These are phyloP conservation scores for Chrysosphaeria jannelii DNA, from an alignment of 2,329 filamentous ascomycete species.

Conservation along the genomic window DNA sequence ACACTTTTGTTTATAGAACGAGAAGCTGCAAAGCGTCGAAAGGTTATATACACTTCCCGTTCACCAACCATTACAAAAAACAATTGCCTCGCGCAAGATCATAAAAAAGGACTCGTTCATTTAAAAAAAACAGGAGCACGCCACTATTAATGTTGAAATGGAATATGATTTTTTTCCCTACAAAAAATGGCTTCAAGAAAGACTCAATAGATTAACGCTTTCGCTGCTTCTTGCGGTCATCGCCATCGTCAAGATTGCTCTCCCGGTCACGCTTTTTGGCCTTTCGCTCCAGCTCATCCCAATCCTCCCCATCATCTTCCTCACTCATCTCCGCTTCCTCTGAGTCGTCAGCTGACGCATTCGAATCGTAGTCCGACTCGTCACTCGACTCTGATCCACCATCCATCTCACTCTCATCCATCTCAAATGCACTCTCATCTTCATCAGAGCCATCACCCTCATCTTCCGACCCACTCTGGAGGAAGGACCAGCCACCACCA, in stretches of 20 bases:
- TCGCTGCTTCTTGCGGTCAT: constrained; percentile 33
- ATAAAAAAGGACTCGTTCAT: too few species aligned
- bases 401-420: constrained; percentile 61
- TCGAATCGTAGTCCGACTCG: constrained; percentile 80
- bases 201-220: constrained; percentile 13
- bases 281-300: constrained; percentile 85
- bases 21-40: too few species aligned
- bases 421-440: constrained; percentile 73
- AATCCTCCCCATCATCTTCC: constrained; percentile 60
- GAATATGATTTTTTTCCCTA: too few species aligned
- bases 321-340: constrained; percentile 50
- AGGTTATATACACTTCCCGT: too few species aligned
- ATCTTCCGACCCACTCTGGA: constrained; percentile 64
- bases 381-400: constrained; percentile 47
- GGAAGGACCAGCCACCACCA: constrained; percentile 85
- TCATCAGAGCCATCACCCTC: constrained; percentile 51
- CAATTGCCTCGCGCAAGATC: too few species aligned
- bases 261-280: constrained; percentile 58
- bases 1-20: too few species aligned
- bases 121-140: background rate
- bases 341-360: constrained; percentile 53
- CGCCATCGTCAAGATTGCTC: constrained; percentile 41
- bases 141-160: background rate
- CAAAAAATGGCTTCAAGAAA: too few species aligned
- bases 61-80: too few species aligned